Base-by-base conservation (phyloP, 2,329 filamentous ascomycete genomes). In the Xylaria sp. region DNA sequence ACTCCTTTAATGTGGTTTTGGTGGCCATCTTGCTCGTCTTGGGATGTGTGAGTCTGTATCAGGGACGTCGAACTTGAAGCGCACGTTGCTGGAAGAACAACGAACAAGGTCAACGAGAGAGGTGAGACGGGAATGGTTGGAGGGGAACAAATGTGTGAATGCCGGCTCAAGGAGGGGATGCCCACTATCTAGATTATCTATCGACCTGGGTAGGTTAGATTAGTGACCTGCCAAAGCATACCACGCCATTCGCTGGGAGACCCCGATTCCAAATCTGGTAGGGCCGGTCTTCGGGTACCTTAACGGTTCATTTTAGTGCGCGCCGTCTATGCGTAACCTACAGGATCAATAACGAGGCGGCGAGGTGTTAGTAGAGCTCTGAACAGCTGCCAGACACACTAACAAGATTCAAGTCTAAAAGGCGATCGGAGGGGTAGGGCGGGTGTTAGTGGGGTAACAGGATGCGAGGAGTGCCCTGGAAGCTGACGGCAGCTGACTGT, bases 1-100 rank as follows among this genome's bases (percentile, higher is more conserved):
- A 99, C 76, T 97, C 90, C 76, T 91, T 85, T 66, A 94, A 89
- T 55, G 90, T 94, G 57, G 91, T 91, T 73, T 89, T 89, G 85
- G 96, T 82, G 47, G 87, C 86, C 86, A 89, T 89, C 59, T 75
- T 82, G 71, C 69, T 61, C 58, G 57, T 65, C 38, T 22, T 22
- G 25, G 10, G 20, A 5, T 10, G 13, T 38, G 20, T 11, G 17
- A 20, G 36, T 22, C 29, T 5, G 29, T 29, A 36, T 31, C 5
- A 38, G 11, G 38, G 29, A 2, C n/a, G 5, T 31, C n/a, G 42
- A 33, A 15, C n/a, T 42, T 20, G 20, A 11, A 22, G 42, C 54
- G 36, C 17, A 47, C 38, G 61, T 51, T 20, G 53, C 47, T 22
- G 44, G 38, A 38, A 17, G 25, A 27, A 29, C 4, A 57, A 36